phyloP scores from a whole-genome alignment of 75 land plant species.

The Isoetes taiwanensis region DNA sequence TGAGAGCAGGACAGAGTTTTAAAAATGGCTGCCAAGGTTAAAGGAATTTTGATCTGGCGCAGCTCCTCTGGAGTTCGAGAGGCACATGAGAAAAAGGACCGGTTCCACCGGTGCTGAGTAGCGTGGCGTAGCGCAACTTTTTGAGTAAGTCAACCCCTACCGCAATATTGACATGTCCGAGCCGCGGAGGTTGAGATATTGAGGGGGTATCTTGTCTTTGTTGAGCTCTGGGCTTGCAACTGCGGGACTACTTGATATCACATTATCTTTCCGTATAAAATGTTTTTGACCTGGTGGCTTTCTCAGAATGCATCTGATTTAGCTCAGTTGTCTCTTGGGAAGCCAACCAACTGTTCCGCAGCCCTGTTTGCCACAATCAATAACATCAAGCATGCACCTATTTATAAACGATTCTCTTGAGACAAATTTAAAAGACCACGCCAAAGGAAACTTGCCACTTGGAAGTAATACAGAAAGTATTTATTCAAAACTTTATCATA shows the following conservation, averaged over 20 bases:
- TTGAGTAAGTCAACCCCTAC: no score
- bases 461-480: neutral
- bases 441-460: neutral
- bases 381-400: neutral
- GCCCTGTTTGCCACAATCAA: slow-evolving; percentile 37
- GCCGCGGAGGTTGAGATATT: no score
- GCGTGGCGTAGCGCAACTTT: no score
- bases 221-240: slow-evolving; percentile 15
- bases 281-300: slow-evolving; percentile 25
- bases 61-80: no score
- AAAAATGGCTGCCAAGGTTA: no score
- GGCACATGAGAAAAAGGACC: no score
- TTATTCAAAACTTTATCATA: neutral
- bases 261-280: slow-evolving; percentile 18
- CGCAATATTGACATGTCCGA: no score
- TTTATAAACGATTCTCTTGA: neutral
- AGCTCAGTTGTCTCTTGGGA: slow-evolving; percentile 42
- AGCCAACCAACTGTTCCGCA: slow-evolving; percentile 74
- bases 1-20: no score
- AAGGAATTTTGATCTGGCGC: no score
- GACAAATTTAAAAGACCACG: neutral
- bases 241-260: slow-evolving; percentile 9
- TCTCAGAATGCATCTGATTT: slow-evolving; percentile 11
- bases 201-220: no score
- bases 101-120: no score